These are phyloP conservation scores for Begonia fuchsioides DNA, from an alignment of 306 rosid genomes.

Conservation along the genomic window DNA sequence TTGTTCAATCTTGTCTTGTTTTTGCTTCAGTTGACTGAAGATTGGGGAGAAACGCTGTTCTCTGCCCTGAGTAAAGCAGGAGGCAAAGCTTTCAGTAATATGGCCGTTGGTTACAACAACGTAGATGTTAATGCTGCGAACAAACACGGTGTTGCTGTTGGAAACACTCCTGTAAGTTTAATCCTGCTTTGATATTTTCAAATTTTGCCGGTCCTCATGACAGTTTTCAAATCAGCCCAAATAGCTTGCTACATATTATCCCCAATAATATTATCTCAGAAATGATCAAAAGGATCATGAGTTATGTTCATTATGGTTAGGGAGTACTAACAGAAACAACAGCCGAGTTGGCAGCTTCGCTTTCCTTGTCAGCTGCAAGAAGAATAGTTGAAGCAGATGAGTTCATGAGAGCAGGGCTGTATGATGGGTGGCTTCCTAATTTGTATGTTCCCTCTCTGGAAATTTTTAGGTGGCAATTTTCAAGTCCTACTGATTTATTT, in stretches of 20 bases:
- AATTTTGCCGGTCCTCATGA: background rate
- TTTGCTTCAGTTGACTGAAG: constrained; percentile 74
- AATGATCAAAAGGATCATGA: too few relatives aligned
- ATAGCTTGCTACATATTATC: too few relatives aligned
- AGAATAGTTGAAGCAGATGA: constrained; percentile 98
- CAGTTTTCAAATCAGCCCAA: too few relatives aligned
- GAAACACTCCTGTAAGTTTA: constrained; percentile 69
- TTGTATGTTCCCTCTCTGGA: constrained; percentile 31
- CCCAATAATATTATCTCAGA: too few relatives aligned
- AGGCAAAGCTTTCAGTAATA: constrained; percentile 92
- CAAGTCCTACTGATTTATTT: background rate
- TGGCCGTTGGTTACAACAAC: constrained; percentile 98
- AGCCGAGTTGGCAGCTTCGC: constrained; percentile 92
- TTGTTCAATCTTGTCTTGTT: constrained; percentile 3
- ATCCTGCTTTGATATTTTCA: background rate
- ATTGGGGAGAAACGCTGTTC: constrained; percentile 95
- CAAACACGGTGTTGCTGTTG: constrained; percentile 86
- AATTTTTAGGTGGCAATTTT: background rate
- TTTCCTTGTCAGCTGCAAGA: constrained; percentile 82
- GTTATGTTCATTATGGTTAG: constrained; percentile 12
- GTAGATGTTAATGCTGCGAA: constrained; percentile 89
- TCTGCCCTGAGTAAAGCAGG: constrained; percentile 92
- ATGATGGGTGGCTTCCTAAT: constrained; percentile 98
- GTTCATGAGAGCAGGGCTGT: constrained; percentile 94
- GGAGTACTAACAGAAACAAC: constrained; percentile 99